Evolutionary conservation across 1,139 yeast genomes (phyloP), one percentile per base, ranked within the genome.

Genomic region (Sugiyamaella xylanicola): DNA sequence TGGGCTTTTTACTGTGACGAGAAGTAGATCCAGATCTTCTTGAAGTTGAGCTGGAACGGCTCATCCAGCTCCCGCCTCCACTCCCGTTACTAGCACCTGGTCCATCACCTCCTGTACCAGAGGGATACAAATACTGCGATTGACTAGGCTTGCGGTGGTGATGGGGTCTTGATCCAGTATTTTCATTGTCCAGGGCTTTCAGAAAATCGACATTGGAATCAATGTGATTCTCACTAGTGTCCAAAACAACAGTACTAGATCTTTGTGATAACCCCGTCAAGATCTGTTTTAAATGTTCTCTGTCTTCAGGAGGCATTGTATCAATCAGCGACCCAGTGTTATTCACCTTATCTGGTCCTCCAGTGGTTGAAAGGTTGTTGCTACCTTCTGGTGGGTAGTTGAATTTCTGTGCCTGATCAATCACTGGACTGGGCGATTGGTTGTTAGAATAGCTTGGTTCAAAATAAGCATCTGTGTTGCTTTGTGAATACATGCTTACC

Each of bases 141-240:
- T 46, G 52, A 36, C 57, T 54, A 2, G 57, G 40, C 27, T 54
- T 54, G 15, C 57, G 48, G 17, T 49, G 53, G 37, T 49, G 56
- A 43, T 20, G 54, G 27, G 22, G 57, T 29, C 19, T 50, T 35
- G 53, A 43, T n/a, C 60, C 56, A 35, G 57, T 56, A 51, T 72
- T 72, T 44, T 73, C 77, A 22, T 69, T 69, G 40, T 77, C 76
- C 40, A 83, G 73, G 25, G 77, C 76, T 59, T 82, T 80, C 59
- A 88, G 72, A 65, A 86, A 88, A 54, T 85, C 88, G 48, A 81
- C 74, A 56, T 77, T 79, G 48, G 79, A 78, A 62, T 77, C 76
- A 49, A 75, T 74, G 54, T 72, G 74, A 49, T 69, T 68, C 29
- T 53, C 58, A 19, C 66, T 64, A 48, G 62, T 63, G 52, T 71